Base-by-base conservation (phyloP, 768 basidiomycete species). In the Lentinula lateritia region DNA sequence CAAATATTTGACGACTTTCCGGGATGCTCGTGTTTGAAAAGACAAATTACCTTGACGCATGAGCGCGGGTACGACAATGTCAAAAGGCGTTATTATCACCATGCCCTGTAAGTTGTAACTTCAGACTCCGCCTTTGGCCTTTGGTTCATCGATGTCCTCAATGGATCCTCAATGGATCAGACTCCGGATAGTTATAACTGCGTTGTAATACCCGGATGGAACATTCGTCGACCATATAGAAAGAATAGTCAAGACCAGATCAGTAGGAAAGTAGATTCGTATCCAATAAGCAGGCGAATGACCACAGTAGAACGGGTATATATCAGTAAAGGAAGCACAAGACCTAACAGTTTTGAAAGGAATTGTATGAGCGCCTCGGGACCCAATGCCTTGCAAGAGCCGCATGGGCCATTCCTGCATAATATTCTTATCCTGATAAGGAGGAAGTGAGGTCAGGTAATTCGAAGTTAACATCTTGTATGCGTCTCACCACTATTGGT, bases 1-100 rank as follows among this genome's bases (percentile, higher is more conserved):
- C 39, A 16, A 42, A 55, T 42, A 42, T 56, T 45, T 12, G 23
- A n/a, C 16, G 41, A 16, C 13, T 43, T 53, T 43, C 55, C 55
- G 55, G 15, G 28, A 41, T 56, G 39, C 4, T 56, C 55, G 55
- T 56, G 55, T 56, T 56, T 56, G 55, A 18, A 41, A 28, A 43
- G 38, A 54, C 8, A 41, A n/a, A 23, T 36, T n/a, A 12, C 55
- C 13, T 32, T 16, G 39, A 43, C 28, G 53, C 39, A 20, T 39
- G 55, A 43, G 55, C 20, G 39, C 41, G 41, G 41, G 23, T 13
- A 56, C 43, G n/a, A 56, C 38, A 16, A 9, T 36, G 53, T 54
- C 35, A 36, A 38, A 54, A 20, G 9, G 53, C 38, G 28, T 52
- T 32, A 36, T 36, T 34, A 52, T 36, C 28, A 34, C 50, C 10